phyloP scores from a whole-genome alignment of 495 filamentous ascomycete species.

The Podospora pseudoanserina region DNA sequence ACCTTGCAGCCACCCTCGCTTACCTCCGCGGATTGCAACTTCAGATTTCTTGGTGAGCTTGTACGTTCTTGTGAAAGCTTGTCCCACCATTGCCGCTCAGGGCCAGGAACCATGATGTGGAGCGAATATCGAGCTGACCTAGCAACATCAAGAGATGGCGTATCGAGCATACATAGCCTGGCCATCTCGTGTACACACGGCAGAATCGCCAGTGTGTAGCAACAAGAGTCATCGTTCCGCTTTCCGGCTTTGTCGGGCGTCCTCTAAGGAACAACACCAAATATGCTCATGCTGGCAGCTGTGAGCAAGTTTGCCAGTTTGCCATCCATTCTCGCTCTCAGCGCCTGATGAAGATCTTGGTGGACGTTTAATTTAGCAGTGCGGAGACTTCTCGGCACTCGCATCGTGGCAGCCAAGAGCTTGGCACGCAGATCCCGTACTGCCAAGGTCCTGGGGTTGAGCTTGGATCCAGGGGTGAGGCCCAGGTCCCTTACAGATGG shows the following conservation, averaged over 20 bases:
- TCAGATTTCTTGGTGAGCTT: neutral
- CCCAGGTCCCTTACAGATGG: neutral
- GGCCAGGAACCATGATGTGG: no score
- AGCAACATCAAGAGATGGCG: no score
- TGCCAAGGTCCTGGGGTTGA: slow-evolving; percentile 20
- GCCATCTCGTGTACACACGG: no score
- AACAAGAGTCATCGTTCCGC: no score
- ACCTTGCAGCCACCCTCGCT: slow-evolving; percentile 1
- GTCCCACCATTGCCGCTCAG: neutral
- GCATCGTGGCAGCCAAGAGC: slow-evolving; percentile 17
- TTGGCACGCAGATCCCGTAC: slow-evolving; percentile 32
- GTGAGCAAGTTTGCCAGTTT: neutral
- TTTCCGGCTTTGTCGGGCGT: no score
- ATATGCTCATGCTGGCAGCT: neutral
- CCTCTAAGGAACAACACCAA: no score
- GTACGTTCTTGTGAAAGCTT: neutral
- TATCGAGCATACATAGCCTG: no score
- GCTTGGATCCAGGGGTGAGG: slow-evolving; percentile 13
- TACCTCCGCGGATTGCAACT: slow-evolving; percentile 1
- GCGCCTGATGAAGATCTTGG: neutral
- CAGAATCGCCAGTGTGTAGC: no score
- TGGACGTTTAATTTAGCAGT: slow-evolving; percentile 19
- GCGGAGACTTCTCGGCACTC: slow-evolving; percentile 27
- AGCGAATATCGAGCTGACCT: no score
- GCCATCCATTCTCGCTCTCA: neutral